Conservation (phyloP, 345 rosid species). For the Sisymbrium irio region DNA sequence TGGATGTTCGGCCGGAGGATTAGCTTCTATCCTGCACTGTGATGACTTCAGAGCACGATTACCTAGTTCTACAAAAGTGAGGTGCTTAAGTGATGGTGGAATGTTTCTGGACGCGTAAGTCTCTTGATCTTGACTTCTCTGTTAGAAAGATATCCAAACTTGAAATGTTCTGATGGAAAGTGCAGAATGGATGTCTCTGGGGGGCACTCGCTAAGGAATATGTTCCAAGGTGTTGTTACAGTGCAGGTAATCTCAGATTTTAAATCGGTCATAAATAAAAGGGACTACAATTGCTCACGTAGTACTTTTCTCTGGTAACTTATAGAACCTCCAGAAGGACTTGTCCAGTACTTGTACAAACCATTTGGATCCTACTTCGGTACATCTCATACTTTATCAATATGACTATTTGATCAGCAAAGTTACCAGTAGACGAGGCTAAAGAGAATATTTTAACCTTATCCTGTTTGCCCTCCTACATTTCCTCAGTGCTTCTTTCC, state of each 20-base stretch:
- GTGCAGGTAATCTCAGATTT: constrained; percentile 53
- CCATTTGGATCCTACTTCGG: constrained; percentile 78
- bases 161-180: constrained; percentile 11
- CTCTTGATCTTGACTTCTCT: constrained; percentile 12
- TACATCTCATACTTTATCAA: constrained; percentile 20
- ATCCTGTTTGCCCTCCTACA: constrained; percentile 3
- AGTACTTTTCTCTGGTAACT: background rate
- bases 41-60: constrained; percentile 64
- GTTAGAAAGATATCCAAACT: background rate
- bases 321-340: constrained; percentile 59
- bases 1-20: constrained; percentile 93
- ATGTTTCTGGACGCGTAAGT: constrained; percentile 78
- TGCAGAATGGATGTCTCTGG: constrained; percentile 80
- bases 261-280: too few relatives aligned
- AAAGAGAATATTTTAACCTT: background rate
- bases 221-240: constrained; percentile 67
- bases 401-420: background rate
- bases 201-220: constrained; percentile 56
- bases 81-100: constrained; percentile 93
- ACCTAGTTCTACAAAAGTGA: constrained; percentile 60
- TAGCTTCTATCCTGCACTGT: constrained; percentile 80
- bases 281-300: too few relatives aligned
- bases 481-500: constrained; percentile 79
- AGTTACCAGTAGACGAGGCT: background rate
- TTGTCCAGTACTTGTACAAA: constrained; percentile 67